Conservation (phyloP, 108 stramenopile genomes). For the Licmophora abbreviata region DNA sequence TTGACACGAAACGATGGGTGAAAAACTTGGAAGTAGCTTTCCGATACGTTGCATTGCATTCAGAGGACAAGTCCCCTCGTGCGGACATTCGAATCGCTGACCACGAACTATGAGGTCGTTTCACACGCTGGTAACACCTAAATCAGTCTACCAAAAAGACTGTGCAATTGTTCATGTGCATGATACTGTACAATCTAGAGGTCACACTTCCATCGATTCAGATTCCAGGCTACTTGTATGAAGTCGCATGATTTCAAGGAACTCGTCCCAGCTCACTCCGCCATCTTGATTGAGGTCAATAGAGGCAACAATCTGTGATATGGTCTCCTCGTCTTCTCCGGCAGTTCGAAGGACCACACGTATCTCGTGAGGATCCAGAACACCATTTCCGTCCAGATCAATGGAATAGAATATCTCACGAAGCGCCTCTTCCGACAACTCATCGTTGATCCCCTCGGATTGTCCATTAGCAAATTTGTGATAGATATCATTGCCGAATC, state of each 20-base stretch:
- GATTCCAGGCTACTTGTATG: no score
- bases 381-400: slow-evolving; percentile 1
- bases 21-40: slow-evolving; percentile 28
- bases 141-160: no score
- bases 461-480: not conserved
- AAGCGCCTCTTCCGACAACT: not conserved
- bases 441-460: no score
- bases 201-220: no score
- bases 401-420: not conserved
- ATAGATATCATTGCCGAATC: not conserved
- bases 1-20: slow-evolving; percentile 43
- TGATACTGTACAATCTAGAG: no score
- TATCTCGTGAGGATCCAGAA: not conserved
- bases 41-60: not conserved
- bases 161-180: no score
- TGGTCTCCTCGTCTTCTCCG: not conserved
- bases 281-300: not conserved
- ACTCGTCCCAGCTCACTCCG: not conserved
- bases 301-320: not conserved
- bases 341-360: not conserved
- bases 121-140: no score
- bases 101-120: no score
- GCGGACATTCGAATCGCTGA: no score
- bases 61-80: no score
- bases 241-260: not conserved